Percentiles rank a stretch among this genome's conserved stretches.
phyloP scores from a whole-genome alignment of 2,329 filamentous ascomycete species.

The Ceratocystis ficicola region DNA sequence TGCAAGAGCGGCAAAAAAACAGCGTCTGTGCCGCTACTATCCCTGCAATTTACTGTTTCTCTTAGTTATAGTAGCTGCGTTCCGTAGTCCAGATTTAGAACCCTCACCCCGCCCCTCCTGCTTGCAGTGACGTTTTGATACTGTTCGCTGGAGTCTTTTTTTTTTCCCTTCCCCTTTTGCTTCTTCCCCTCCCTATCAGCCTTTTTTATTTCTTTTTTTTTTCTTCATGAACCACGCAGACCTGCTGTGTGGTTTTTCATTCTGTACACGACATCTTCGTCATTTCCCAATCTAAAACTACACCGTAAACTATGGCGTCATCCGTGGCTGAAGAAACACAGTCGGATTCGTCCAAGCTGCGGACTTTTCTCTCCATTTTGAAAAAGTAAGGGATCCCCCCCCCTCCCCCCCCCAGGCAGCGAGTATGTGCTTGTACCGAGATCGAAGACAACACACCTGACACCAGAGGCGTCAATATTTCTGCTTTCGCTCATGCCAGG shows the following conservation, averaged over 20 bases:
- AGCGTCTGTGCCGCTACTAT: background rate
- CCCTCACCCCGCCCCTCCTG: slow-evolving; percentile 8
- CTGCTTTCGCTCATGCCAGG: background rate
- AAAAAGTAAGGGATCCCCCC: slow-evolving; percentile 20
- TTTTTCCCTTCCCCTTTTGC: slow-evolving; percentile 1
- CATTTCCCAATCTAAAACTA: background rate
- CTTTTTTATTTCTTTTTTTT: background rate
- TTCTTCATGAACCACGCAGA: background rate
- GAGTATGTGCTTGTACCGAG: background rate
- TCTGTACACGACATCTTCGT: background rate
- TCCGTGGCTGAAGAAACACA: slow-evolving; percentile 19
- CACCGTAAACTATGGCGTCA: slow-evolving; percentile 17
- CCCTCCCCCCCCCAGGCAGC: too few species aligned
- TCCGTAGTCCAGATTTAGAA: slow-evolving; percentile 9
- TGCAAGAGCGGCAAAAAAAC: background rate
- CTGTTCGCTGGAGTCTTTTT: background rate
- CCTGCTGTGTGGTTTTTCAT: background rate
- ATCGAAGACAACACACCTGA: background rate
- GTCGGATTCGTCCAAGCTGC: slow-evolving; percentile 19
- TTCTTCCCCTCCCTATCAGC: background rate
- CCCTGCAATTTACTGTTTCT: slow-evolving; percentile 6
- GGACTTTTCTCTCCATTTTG: slow-evolving; percentile 21
- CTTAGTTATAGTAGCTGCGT: slow-evolving; percentile 3
- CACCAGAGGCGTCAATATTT: background rate
- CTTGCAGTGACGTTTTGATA: slow-evolving; percentile 2